These are phyloP conservation scores for Poa pratensis DNA, from an alignment of 176 grass and related monocot genomes.

Conservation along the genomic window DNA sequence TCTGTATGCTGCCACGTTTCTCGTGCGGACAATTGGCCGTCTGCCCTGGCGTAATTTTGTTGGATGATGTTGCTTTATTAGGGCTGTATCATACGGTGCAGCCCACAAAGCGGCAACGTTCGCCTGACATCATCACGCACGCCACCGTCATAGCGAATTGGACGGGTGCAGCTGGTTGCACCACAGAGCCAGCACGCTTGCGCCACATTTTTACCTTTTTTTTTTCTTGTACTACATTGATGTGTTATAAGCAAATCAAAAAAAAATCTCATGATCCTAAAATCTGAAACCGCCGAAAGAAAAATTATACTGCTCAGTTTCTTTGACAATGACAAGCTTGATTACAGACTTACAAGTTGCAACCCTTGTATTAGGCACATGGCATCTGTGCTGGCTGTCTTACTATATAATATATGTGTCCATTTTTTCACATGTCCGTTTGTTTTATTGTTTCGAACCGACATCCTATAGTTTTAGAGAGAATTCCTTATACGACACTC, in stretches of 20 bases:
- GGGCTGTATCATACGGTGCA: neutral
- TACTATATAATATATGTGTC: conserved; percentile 16
- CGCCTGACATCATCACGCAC: neutral
- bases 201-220: neutral
- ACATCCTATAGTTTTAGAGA: neutral
- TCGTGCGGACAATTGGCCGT: too few species aligned
- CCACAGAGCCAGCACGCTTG: neutral
- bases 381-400: conserved; percentile 23
- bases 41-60: too few species aligned
- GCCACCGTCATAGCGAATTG: neutral
- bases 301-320: neutral
- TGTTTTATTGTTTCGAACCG: neutral
- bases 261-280: neutral
- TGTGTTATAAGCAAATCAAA: neutral
- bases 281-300: neutral
- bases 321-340: neutral
- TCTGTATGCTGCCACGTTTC: too few species aligned
- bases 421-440: neutral
- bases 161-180: neutral
- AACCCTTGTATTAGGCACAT: neutral
- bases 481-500: too few species aligned
- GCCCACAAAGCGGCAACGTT: neutral
- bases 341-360: neutral
- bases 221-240: neutral
- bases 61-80: too few species aligned